Conservation (phyloP, 176 grass and related monocot genomes). For the Oryza nivara region DNA sequence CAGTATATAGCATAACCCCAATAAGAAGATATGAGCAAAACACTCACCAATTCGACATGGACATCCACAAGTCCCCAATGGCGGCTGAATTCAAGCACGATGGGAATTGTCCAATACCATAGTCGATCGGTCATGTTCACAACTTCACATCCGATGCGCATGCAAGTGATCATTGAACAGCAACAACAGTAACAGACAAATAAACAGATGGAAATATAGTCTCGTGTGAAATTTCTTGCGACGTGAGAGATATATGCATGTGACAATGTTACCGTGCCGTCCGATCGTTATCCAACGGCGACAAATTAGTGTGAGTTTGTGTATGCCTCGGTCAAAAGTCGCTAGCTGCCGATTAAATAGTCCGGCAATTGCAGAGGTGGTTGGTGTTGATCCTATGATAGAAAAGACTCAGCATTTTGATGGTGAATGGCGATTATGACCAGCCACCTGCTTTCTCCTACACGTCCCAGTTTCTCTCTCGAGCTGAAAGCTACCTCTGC, state of each 20-base stretch:
- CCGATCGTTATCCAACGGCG: neutral
- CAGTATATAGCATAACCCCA: neutral
- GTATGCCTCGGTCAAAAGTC: neutral
- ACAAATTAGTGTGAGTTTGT: neutral
- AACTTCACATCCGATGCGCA: neutral
- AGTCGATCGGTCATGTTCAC: neutral
- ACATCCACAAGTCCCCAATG: neutral
- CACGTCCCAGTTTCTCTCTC: neutral
- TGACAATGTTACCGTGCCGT: neutral
- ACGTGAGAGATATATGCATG: neutral
- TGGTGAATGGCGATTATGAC: constrained; percentile 21
- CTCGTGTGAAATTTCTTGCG: neutral
- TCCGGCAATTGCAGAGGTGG: neutral
- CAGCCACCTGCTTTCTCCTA: constrained; percentile 1
- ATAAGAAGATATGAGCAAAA: neutral
- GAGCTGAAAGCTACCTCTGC: neutral
- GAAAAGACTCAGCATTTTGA: neutral
- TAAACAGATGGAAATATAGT: neutral
- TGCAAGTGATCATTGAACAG: neutral
- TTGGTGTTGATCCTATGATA: constrained; percentile 4
- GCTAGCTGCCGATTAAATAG: neutral
- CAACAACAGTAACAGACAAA: neutral
- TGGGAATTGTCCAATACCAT: neutral
- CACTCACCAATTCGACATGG: neutral
- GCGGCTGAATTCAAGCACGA: neutral